Base-by-base conservation (phyloP, 164 flowering plant species). In the Chimonanthus praecox region DNA sequence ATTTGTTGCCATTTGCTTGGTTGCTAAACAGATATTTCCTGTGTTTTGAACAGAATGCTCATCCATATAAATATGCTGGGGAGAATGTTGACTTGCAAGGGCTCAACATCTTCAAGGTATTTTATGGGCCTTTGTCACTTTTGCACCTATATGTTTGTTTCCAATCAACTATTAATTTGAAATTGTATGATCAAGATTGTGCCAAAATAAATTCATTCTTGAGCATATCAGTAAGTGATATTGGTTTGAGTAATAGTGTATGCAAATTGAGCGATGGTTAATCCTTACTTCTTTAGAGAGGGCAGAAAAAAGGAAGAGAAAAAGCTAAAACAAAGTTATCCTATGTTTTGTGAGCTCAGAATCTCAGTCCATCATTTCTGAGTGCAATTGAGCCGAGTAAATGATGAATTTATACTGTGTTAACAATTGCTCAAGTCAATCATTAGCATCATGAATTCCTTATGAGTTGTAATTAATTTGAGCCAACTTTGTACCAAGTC, bases 61-160 rank as follows among this genome's bases (percentile, higher is more conserved):
- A 88, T 47, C 89, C 89, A 7, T 89, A 83, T 77, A 92, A 86
- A 75, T 90, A 87, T 83, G 84, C 89, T 33, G 96, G 92, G n/a
- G 98, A 94, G 64, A 92, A 82, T 77, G 81, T 88, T 44, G 95
- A 94, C 49, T 69, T 86, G 80, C 97, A 88, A 64, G 94, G 92
- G 18, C 79, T 86, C 73, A 82, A 83, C 73, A 74, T 88, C 48
- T 89, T 88, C 82, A 94, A 90, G 97, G 98, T 92, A 83, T 69
- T 33, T 45, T 33, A 33, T 33, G 33, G 33, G 33, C 33, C 33
- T 33, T 33, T 33, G 33, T 33, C 47, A 33, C 47, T 3, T 67
- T 51, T 71, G n/a, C 16, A 8, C 62, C 60, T 50, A 15, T 66
- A 0, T 10, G 47, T 66, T 44, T 54, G 60, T 9, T 54, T 54